phyloP scores from a whole-genome alignment of 2,329 filamentous ascomycete species.

The Fusarium sp. region DNA sequence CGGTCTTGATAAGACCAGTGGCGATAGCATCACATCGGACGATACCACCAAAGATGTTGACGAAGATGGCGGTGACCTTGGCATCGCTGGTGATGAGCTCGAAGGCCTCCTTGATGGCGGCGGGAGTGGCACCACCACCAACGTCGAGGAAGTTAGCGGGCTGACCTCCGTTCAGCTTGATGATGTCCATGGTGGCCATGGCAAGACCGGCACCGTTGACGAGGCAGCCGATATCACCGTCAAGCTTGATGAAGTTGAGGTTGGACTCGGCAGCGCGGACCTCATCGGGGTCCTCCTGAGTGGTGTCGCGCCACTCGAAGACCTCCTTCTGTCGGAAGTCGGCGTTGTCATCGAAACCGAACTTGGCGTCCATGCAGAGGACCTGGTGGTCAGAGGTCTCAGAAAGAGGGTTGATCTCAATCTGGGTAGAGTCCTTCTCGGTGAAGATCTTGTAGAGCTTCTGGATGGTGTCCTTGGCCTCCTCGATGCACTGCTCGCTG shows the following conservation, averaged over 20 bases:
- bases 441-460: conserved; percentile 99
- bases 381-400: conserved; percentile 99
- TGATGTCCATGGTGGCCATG: conserved; percentile 99
- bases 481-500: conserved; percentile 96
- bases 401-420: conserved; percentile 99
- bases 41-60: conserved; percentile 99
- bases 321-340: conserved; percentile 98
- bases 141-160: conserved; percentile 99
- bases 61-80: conserved; percentile 98
- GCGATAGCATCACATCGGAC: conserved; percentile 98
- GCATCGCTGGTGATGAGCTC: conserved; percentile 98
- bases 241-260: conserved; percentile 99
- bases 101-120: conserved; percentile 97
- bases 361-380: conserved; percentile 99
- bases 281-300: conserved; percentile 97
- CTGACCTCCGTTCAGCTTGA: conserved; percentile 97
- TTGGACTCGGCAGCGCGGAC: conserved; percentile 94
- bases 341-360: conserved; percentile 98
- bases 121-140: conserved; percentile 95
- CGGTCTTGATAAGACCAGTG: conserved; percentile 94
- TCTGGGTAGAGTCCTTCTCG: conserved; percentile 98
- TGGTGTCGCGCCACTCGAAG: conserved; percentile 92
- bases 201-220: conserved; percentile 99
- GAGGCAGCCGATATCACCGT: conserved; percentile 98
- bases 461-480: conserved; percentile 96